Conservation (phyloP, 2,329 filamentous ascomycete genomes). For the Pyrenophora tritici-repentis region DNA sequence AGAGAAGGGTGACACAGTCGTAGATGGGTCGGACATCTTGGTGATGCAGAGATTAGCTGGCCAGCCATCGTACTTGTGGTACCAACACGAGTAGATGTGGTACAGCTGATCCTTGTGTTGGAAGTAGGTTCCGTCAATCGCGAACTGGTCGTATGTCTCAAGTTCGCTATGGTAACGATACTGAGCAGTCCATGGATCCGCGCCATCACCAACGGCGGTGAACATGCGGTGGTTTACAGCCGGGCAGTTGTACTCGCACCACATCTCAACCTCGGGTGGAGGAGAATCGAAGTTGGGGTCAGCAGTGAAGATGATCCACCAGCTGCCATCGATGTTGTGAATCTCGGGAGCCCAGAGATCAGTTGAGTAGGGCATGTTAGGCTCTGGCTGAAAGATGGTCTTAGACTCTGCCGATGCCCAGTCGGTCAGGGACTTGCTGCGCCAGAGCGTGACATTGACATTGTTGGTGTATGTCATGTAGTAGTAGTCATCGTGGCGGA, state of each 20-base stretch:
- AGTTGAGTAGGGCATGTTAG: conserved; percentile 52
- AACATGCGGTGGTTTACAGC: conserved; percentile 60
- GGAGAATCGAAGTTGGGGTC: conserved; percentile 55
- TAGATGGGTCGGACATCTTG: conserved; percentile 56
- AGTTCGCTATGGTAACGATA: conserved; percentile 55
- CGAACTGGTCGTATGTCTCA: conserved; percentile 59
- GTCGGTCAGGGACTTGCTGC: conserved; percentile 50
- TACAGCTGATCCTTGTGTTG: conserved; percentile 47
- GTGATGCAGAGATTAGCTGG: conserved; percentile 60
- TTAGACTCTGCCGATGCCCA: conserved; percentile 53
- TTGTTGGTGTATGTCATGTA: conserved; percentile 54
- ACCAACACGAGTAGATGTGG: conserved; percentile 50
- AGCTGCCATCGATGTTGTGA: conserved; percentile 53
- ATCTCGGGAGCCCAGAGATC: conserved; percentile 59
- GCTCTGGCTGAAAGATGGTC: conserved; percentile 50
- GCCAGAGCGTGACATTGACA: conserved; percentile 51
- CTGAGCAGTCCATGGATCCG: conserved; percentile 53
- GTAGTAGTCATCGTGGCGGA: conserved; percentile 50
- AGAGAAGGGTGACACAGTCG: conserved; percentile 52
- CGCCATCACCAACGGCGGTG: conserved; percentile 51
- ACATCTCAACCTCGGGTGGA: conserved; percentile 55
- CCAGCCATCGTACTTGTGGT: conserved; percentile 54
- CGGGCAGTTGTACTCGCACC: conserved; percentile 55
- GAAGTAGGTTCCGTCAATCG: conserved; percentile 61
- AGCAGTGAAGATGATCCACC: conserved; percentile 61